Base-by-base conservation (phyloP, 768 basidiomycete species). In the Pleurotus salmoneostramineus region DNA sequence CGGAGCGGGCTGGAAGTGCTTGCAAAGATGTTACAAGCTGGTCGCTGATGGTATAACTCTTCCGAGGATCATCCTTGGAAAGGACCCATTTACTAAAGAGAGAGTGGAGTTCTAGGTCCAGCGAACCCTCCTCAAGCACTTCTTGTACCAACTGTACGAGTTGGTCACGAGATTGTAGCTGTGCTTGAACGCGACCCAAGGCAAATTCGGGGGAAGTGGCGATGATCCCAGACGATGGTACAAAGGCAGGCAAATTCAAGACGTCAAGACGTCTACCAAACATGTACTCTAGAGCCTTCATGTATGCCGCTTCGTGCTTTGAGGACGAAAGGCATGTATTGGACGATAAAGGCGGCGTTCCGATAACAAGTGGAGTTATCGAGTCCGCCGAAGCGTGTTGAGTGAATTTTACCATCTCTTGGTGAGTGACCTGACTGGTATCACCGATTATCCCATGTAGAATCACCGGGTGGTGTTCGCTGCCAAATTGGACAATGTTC, bases 171-270 rank as follows among this genome's bases (percentile, higher is more conserved):
- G 85, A 81, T 58, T 91, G 89, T 50, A 92, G 68, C 63, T 93
- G 84, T 2, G 90, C 92, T 36, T 92, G 86, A 47, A 95, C 86
- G 46, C 94, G 89, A 11, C 97, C 96, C 37, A 98, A 81, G 0
- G 97, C 96, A 66, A 88, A 98, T 69, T 98, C 93, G 2, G 96
- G 97, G n/a, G 82, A 88, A 6, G 95, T 96, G 14, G 93, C 92
- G 46, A 85, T 70, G 45, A 81, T 74, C 8, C 93, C 94, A 58
- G 89, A 82, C 12, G 85, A 71, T 7, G 82, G 67, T 52, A 93
- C 84, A 15, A 89, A 79, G 44, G 82, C 74, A 0, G 93, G 95
- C 3, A 89, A 85, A 72, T 98, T 98, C 65, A 87, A 79, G 58
- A 99, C 80, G 60, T 95, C 88, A 0, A 98, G 76, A 2, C 91